Evolutionary conservation across 805 yeast species (phyloP).

Genomic region (Kurtzmaniella fragi): DNA sequence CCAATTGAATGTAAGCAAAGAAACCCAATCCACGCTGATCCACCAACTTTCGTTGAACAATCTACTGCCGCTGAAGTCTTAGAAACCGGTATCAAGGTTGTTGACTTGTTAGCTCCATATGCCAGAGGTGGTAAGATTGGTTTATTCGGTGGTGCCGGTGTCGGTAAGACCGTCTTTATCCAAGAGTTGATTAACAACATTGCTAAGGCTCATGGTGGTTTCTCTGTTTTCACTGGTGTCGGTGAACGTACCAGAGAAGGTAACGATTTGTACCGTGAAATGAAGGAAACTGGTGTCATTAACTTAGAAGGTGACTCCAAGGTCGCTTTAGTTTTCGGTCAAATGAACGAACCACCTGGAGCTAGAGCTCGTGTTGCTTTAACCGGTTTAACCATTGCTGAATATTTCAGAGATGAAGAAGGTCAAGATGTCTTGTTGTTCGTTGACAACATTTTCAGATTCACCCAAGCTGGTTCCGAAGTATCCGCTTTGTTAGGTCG

Average conservation of each 20-base stretch:
- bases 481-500: conserved; percentile 99
- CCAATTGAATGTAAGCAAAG: conserved; percentile 89
- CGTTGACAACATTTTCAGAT: conserved; percentile 99
- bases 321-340: conserved; percentile 99
- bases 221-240: conserved; percentile 99
- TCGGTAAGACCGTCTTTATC: conserved; percentile 99
- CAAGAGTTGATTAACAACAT: conserved; percentile 99
- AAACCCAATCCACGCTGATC: conserved; percentile 98
- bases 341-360: conserved; percentile 99
- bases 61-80: conserved; percentile 96
- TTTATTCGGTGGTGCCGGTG: conserved; percentile 99
- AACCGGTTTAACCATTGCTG: conserved; percentile 99
- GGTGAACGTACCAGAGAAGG: conserved; percentile 99
- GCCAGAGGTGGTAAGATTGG: conserved; percentile 99
- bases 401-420: conserved; percentile 99
- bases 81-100: conserved; percentile 99
- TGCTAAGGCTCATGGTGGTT: conserved; percentile 99
- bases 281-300: conserved; percentile 99
- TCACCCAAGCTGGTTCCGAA: conserved; percentile 99
- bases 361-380: conserved; percentile 99
- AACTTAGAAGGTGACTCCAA: conserved; percentile 99
- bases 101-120: conserved; percentile 97
- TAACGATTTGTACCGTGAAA: conserved; percentile 99
- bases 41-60: conserved; percentile 95
- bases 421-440: conserved; percentile 99